Percentiles rank a stretch among this genome's conserved stretches.
phyloP scores from a whole-genome alignment of 2,329 filamentous ascomycete genomes.

The Apiospora sp. region DNA sequence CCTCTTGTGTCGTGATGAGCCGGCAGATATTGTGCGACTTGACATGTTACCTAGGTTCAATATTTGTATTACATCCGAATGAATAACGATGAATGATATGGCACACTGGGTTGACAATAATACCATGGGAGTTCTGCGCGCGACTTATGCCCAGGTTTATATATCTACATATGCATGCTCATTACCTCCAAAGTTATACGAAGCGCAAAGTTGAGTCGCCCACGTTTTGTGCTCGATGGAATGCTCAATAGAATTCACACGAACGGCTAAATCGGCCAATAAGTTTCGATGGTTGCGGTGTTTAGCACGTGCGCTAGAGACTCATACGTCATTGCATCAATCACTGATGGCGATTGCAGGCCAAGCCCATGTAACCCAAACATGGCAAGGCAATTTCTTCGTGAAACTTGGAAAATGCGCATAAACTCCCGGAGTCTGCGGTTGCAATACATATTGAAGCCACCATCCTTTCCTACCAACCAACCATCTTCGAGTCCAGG shows the following conservation, averaged over 20 bases:
- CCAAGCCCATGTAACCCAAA: background rate
- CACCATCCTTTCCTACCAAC: slow-evolving; percentile 4
- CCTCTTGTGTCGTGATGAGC: background rate
- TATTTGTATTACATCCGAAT: no score
- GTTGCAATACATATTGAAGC: background rate
- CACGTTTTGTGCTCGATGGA: background rate
- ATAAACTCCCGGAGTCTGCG: background rate
- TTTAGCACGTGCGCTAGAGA: slow-evolving; percentile 4
- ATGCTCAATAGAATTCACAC: background rate
- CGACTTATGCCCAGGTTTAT: no score
- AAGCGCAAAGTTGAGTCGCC: background rate
- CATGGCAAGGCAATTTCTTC: slow-evolving; percentile 8
- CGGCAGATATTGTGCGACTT: background rate
- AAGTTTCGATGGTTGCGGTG: background rate
- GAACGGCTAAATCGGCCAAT: slow-evolving; percentile 9
- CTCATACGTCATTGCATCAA: slow-evolving; percentile 8
- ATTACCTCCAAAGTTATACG: background rate
- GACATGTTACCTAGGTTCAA: background rate
- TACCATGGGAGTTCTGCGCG: background rate
- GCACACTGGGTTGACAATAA: background rate
- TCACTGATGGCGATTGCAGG: background rate
- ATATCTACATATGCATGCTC: background rate
- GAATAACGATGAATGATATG: background rate
- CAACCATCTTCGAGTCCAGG: slow-evolving; percentile 6
- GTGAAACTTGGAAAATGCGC: slow-evolving; percentile 12